Percentiles rank a stretch among this genome's conserved stretches.
phyloP scores from a whole-genome alignment of 2,329 filamentous ascomycete genomes.

The Pezicula radicicola region DNA sequence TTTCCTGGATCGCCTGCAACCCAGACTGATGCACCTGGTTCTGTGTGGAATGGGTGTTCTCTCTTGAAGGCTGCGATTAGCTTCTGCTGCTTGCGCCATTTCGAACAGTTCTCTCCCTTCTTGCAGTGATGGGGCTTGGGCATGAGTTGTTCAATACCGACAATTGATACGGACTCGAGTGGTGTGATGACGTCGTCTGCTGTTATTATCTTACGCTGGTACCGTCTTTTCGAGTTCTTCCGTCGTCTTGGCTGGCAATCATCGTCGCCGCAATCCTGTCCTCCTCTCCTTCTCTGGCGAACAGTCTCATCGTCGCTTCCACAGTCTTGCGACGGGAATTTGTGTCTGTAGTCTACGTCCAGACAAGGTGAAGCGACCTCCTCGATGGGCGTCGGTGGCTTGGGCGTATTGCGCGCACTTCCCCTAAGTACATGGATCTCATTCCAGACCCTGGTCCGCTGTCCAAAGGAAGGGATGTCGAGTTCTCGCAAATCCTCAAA shows the following conservation, averaged over 20 bases:
- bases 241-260: slow-evolving; percentile 11
- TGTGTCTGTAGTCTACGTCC: slow-evolving; percentile 17
- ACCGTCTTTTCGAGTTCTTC: slow-evolving; percentile 20
- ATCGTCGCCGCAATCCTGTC: neutral
- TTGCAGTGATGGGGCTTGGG: slow-evolving; percentile 81
- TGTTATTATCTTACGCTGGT: slow-evolving; percentile 17
- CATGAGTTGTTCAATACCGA: slow-evolving; percentile 85
- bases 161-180: slow-evolving; percentile 83
- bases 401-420: slow-evolving; percentile 46
- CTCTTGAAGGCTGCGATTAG: slow-evolving; percentile 72
- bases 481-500: slow-evolving; percentile 84
- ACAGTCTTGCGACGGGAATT: slow-evolving; percentile 14
- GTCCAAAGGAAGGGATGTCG: slow-evolving; percentile 77
- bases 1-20: slow-evolving; percentile 79
- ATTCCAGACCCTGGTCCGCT: slow-evolving; percentile 76
- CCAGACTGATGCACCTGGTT: slow-evolving; percentile 64
- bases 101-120: slow-evolving; percentile 82
- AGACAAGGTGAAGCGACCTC: slow-evolving; percentile 41
- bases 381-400: slow-evolving; percentile 58
- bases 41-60: slow-evolving; percentile 64
- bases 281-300: neutral
- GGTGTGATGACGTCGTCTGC: slow-evolving; percentile 69
- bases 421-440: slow-evolving; percentile 70
- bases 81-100: slow-evolving; percentile 77
- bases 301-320: slow-evolving; percentile 20